Evolutionary conservation across 768 basidiomycete genomes (phyloP).

Genomic region (Leucocoprinus leucothites): DNA sequence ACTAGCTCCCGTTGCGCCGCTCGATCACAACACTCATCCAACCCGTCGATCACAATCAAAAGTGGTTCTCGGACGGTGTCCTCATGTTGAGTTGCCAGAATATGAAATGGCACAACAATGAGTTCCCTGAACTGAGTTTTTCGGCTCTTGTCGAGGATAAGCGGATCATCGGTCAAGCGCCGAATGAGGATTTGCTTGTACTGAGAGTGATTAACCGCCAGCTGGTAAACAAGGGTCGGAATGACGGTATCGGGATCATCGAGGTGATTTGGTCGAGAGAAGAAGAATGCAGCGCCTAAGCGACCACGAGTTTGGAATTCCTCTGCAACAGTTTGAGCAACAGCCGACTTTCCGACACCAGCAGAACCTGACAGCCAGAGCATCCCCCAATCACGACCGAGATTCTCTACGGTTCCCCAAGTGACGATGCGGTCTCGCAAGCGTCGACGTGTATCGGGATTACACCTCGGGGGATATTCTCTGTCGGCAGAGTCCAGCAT

Average conservation of each 20-base stretch:
- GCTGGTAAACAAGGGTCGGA: slow-evolving; percentile 3
- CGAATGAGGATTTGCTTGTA: neutral
- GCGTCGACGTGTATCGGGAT: neutral
- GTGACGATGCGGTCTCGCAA: neutral
- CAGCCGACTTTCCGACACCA: slow-evolving; percentile 8
- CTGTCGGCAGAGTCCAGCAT: neutral
- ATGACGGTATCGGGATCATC: neutral
- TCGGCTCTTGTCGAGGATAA: neutral
- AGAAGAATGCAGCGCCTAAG: slow-evolving; percentile 10
- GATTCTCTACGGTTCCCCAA: neutral
- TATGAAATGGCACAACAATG: neutral
- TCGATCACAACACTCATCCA: neutral
- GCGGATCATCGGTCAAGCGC: neutral
- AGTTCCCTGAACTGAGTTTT: neutral
- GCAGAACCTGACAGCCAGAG: slow-evolving; percentile 10
- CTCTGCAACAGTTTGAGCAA: slow-evolving; percentile 5
- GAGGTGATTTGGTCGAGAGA: neutral
- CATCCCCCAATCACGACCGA: neutral
- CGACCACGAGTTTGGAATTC: neutral
- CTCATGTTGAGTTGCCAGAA: neutral
- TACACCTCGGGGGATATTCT: neutral
- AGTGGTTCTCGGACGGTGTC: neutral
- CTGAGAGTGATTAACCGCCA: neutral
- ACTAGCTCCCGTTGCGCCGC: neutral
- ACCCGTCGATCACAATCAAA: neutral